Conservation (phyloP, 2,329 filamentous ascomycete species). For the Fragosphaeria purpurea region DNA sequence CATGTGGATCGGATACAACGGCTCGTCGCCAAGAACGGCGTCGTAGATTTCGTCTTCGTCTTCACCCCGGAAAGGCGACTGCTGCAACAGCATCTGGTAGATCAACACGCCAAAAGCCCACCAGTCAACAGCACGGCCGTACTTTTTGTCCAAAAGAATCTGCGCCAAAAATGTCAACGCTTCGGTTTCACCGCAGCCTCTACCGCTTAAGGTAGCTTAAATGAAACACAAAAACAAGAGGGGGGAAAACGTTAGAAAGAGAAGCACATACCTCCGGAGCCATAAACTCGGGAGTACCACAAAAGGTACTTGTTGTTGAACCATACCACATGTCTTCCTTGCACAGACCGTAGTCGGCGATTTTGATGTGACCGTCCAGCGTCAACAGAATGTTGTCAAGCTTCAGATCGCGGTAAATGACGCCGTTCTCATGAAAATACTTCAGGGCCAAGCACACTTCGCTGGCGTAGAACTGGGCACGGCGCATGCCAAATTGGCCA, state of each 20-base stretch:
- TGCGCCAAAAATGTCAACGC: constrained; percentile 23
- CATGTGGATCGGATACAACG: constrained; percentile 97
- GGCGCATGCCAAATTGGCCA: constrained; percentile 88
- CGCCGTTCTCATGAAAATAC: constrained; percentile 98
- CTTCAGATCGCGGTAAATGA: constrained; percentile 97
- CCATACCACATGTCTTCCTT: constrained; percentile 99
- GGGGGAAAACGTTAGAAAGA: background rate
- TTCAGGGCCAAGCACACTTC: constrained; percentile 96
- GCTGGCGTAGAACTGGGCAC: constrained; percentile 96
- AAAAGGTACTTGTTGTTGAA: constrained; percentile 94
- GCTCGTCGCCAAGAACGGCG: constrained; percentile 93
- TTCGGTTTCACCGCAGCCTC: too few relatives aligned
- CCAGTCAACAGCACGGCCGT: constrained; percentile 95
- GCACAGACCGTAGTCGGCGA: constrained; percentile 96
- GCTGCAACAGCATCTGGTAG: constrained; percentile 98
- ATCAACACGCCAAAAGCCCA: constrained; percentile 99
- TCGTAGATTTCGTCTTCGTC: constrained; percentile 99
- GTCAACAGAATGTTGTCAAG: constrained; percentile 86
- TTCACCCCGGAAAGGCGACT: constrained; percentile 96
- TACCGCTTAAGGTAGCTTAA: background rate
- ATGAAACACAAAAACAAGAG: background rate
- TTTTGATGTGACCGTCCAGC: constrained; percentile 94
- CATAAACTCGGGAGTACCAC: constrained; percentile 99
- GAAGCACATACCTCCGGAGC: constrained; percentile 68
- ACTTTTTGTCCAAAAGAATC: constrained; percentile 97